These are phyloP conservation scores for Lasiosphaeris hirsuta DNA, from an alignment of 495 filamentous ascomycete genomes.

Conservation along the genomic window DNA sequence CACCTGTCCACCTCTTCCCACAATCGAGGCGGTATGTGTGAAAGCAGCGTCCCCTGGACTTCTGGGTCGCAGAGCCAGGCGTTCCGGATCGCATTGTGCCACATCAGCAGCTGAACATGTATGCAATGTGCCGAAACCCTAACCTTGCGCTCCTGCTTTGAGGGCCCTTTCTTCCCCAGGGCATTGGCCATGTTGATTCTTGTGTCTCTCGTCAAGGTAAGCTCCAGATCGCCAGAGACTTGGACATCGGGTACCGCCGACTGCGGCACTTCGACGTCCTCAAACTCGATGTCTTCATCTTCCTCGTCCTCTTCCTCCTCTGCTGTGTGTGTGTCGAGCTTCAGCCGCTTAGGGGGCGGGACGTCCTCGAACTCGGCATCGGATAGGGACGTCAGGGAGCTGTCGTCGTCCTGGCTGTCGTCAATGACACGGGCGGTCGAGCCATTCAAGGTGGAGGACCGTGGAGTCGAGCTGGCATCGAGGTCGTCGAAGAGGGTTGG, in stretches of 20 bases:
- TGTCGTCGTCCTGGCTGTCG: conserved; percentile 53
- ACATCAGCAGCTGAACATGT: conserved; percentile 85
- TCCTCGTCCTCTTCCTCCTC: conserved; percentile 48
- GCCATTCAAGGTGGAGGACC: conserved; percentile 49
- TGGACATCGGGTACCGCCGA: conserved; percentile 20
- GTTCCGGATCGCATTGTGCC: conserved; percentile 85
- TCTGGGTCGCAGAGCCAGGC: conserved; percentile 77
- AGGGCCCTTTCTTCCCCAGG: conserved; percentile 77
- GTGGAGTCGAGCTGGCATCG: conserved; percentile 52
- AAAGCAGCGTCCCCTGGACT: conserved; percentile 71
- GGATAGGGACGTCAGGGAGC: conserved; percentile 58
- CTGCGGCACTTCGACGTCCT: conserved; percentile 63
- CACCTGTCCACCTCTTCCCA: conserved; percentile 73
- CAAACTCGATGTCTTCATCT: conserved; percentile 79
- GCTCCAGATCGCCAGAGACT: conserved; percentile 57
- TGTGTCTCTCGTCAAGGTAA: conserved; percentile 65
- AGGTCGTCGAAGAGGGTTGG: conserved; percentile 63
- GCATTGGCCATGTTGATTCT: conserved; percentile 53
- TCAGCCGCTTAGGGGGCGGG: conserved; percentile 22
- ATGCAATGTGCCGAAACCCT: conserved; percentile 76
- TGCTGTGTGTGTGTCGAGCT: conserved; percentile 18
- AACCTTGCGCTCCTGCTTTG: conserved; percentile 76
- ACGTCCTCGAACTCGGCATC: conserved; percentile 69
- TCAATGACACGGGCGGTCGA: conserved; percentile 46
- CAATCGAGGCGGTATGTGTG: conserved; percentile 61